phyloP scores from a whole-genome alignment of 1,139 yeast genomes.

The Trichomonascaceae sp. region DNA sequence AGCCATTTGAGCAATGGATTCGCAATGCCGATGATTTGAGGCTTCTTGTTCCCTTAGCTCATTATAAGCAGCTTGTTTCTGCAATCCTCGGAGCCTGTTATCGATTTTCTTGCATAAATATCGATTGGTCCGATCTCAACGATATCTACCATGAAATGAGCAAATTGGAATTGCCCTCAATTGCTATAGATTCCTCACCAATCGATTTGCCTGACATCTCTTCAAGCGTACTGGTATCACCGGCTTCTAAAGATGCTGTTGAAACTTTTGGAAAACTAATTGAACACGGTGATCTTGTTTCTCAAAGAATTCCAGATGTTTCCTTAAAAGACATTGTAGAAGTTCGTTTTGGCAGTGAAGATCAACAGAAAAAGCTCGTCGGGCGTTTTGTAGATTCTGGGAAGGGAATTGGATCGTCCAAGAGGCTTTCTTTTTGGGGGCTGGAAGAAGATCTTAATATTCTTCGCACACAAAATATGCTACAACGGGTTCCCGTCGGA shows the following conservation, averaged over 20 bases:
- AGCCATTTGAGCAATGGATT: slow-evolving; percentile 19
- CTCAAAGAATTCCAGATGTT: slow-evolving; percentile 9
- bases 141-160: slow-evolving; percentile 4
- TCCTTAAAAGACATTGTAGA: slow-evolving; percentile 6
- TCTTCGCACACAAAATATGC: slow-evolving; percentile 2
- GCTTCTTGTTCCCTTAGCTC: slow-evolving; percentile 11
- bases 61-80: slow-evolving; percentile 7
- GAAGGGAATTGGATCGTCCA: not conserved
- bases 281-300: slow-evolving; percentile 7
- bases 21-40: slow-evolving; percentile 6
- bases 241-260: not conserved
- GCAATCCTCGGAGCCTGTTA: slow-evolving; percentile 19
- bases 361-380: slow-evolving; percentile 5
- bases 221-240: not conserved
- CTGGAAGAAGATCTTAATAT: slow-evolving; percentile 3
- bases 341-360: slow-evolving; percentile 6
- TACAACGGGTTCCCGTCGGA: slow-evolving; percentile 2
- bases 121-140: slow-evolving; percentile 5
- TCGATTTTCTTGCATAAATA: not conserved
- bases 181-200: not conserved
- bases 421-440: slow-evolving; percentile 2
- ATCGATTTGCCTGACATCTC: not conserved
- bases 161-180: not conserved
- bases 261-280: slow-evolving; percentile 1
- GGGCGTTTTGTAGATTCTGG: not conserved